Percentiles rank a stretch among this genome's conserved stretches.
Evolutionary conservation across 129 eudicot species (phyloP).

Genomic region (Kitagawia praeruptora): DNA sequence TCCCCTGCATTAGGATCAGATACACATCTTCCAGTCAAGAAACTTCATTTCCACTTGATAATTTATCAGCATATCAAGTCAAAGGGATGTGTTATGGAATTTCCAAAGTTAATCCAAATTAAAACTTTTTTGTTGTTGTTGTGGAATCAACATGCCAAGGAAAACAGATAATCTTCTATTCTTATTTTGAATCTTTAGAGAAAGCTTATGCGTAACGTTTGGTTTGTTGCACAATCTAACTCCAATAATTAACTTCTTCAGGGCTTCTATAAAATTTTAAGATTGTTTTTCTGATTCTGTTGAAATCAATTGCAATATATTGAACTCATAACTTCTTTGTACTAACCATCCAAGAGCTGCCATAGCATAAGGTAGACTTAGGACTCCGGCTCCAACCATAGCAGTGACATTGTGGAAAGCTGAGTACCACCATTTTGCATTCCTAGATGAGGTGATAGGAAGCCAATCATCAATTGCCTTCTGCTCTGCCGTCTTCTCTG

Average conservation of each 20-base stretch:
- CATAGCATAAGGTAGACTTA: conserved; percentile 65
- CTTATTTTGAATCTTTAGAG: neutral
- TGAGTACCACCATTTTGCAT: conserved; percentile 78
- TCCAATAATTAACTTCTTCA: neutral
- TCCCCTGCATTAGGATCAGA: conserved; percentile 38
- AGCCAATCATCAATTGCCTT: conserved; percentile 72
- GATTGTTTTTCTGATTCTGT: neutral
- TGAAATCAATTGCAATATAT: neutral
- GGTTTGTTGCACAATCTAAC: neutral
- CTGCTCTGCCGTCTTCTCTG: conserved; percentile 34
- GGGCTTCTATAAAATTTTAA: neutral
- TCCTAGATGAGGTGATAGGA: conserved; percentile 62
- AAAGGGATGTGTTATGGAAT: neutral
- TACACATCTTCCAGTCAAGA: neutral
- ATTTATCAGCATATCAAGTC: neutral
- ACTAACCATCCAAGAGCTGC: conserved; percentile 66
- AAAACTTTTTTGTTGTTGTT: neutral
- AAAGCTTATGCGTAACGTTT: neutral
- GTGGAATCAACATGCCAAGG: neutral
- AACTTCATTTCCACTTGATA: neutral
- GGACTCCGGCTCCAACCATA: conserved; percentile 84
- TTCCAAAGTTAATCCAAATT: neutral
- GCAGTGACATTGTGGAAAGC: conserved; percentile 84
- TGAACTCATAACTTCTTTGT: neutral
- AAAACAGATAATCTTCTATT: neutral